These are phyloP conservation scores for Solanum hybrid DNA, from an alignment of 305 asterid genomes.

Conservation along the genomic window DNA sequence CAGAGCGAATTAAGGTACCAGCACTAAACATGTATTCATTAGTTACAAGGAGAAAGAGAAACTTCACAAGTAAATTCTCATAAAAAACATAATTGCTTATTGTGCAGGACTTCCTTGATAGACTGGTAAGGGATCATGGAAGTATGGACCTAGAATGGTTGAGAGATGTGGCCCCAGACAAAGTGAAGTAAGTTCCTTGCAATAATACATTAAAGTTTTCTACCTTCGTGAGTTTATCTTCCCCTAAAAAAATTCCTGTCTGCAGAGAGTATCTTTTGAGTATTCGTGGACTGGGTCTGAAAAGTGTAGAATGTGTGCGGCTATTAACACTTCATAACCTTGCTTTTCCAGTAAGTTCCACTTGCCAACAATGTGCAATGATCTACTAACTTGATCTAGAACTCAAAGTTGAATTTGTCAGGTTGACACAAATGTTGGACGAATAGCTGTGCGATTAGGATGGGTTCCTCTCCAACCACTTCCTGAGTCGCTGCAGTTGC, in stretches of 20 bases:
- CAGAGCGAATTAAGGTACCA: constrained; percentile 80
- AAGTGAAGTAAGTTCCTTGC: constrained; percentile 48
- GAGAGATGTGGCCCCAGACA: constrained; percentile 67
- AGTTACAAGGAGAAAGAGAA: neutral
- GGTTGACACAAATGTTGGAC: constrained; percentile 98
- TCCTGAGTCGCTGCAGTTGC: constrained; percentile 88
- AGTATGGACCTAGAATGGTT: constrained; percentile 83
- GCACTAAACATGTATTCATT: neutral
- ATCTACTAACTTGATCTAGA: constrained; percentile 9
- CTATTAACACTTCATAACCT: constrained; percentile 80
- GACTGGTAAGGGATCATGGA: constrained; percentile 73
- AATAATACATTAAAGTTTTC: neutral
- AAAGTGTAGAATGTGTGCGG: constrained; percentile 95
- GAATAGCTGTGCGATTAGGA: constrained; percentile 94
- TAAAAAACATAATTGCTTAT: constrained; percentile 12
- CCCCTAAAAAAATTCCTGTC: neutral
- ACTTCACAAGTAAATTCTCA: neutral
- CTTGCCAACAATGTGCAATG: constrained; percentile 11
- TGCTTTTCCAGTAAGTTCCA: constrained; percentile 78
- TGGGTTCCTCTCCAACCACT: constrained; percentile 99
- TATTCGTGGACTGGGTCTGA: constrained; percentile 80
- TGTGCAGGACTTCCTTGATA: constrained; percentile 74
- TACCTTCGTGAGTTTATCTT: neutral
- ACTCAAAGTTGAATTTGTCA: constrained; percentile 24
- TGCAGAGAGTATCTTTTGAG: constrained; percentile 86